Percentiles rank a stretch among this genome's conserved stretches.
Evolutionary conservation across 345 rosid species (phyloP).

Genomic region (Gossypium longicalyx): DNA sequence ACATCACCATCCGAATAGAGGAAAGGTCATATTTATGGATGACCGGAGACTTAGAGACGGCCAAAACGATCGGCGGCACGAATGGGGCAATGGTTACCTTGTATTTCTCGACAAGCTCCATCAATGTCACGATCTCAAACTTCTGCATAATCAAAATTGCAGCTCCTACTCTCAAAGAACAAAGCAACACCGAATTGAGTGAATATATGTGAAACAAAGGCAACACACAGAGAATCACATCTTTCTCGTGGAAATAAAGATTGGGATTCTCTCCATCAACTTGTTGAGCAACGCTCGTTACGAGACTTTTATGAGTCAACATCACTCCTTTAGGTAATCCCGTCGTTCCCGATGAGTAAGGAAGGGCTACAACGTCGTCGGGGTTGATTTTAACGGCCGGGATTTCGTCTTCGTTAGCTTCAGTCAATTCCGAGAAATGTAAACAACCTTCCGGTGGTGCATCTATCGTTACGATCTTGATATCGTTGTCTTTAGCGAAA

Average conservation of each 20-base stretch:
- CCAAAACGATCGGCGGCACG: slow-evolving; percentile 57
- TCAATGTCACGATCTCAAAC: slow-evolving; percentile 38
- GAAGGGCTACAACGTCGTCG: slow-evolving; percentile 60
- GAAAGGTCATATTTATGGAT: slow-evolving; percentile 49
- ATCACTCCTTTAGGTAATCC: slow-evolving; percentile 77
- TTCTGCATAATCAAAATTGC: slow-evolving; percentile 60
- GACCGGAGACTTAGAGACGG: slow-evolving; percentile 38
- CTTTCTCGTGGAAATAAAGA: slow-evolving; percentile 45
- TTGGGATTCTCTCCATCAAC: slow-evolving; percentile 73
- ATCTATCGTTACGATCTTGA: slow-evolving; percentile 40
- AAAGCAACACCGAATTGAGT: slow-evolving; percentile 46
- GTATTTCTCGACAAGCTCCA: slow-evolving; percentile 46
- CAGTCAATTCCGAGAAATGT: slow-evolving; percentile 42
- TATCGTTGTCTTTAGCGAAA: slow-evolving; percentile 29
- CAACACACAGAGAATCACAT: slow-evolving; percentile 50
- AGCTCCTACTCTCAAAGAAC: slow-evolving; percentile 58
- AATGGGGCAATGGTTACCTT: slow-evolving; percentile 55
- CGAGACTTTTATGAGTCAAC: slow-evolving; percentile 59
- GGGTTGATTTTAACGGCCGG: slow-evolving; percentile 40
- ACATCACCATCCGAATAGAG: slow-evolving; percentile 46
- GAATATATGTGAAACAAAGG: slow-evolving; percentile 63
- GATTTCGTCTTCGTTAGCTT: slow-evolving; percentile 30
- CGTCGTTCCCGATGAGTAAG: slow-evolving; percentile 74
- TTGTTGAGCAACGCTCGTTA: slow-evolving; percentile 66
- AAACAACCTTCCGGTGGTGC: slow-evolving; percentile 35